A percentile compares a stretch with the other conserved stretches of the same genome.
Conservation (phyloP, 2,329 filamentous ascomycete genomes). For the Pseudogymnoascus sp. region DNA sequence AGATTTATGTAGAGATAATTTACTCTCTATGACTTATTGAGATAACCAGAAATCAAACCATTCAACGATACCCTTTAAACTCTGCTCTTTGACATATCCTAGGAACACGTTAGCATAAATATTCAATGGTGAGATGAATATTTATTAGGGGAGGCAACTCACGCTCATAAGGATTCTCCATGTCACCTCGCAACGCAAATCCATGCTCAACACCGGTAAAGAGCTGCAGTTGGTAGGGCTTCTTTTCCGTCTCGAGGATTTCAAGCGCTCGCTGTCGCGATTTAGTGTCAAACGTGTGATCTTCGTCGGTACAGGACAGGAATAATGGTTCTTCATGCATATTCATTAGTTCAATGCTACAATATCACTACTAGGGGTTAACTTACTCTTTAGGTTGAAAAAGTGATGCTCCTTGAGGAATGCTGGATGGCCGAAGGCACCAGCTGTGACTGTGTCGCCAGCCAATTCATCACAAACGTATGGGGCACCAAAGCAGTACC, state of each 20-base stretch:
- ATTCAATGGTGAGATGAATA: slow-evolving; percentile 11
- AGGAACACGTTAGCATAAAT: background rate
- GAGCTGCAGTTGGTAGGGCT: slow-evolving; percentile 53
- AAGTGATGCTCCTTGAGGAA: slow-evolving; percentile 42
- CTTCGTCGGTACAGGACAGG: slow-evolving; percentile 38
- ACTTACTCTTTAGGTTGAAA: slow-evolving; percentile 29
- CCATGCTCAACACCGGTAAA: slow-evolving; percentile 56
- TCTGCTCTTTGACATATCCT: slow-evolving; percentile 5
- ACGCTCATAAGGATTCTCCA: slow-evolving; percentile 35
- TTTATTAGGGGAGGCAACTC: background rate
- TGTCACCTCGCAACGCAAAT: slow-evolving; percentile 52
- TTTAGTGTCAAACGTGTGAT: slow-evolving; percentile 35
- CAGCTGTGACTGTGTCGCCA: slow-evolving; percentile 30
- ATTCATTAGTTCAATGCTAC: background rate
- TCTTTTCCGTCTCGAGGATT: slow-evolving; percentile 33
- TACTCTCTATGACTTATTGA: slow-evolving; percentile 12
- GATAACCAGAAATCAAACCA: slow-evolving; percentile 19
- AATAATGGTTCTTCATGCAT: slow-evolving; percentile 32
- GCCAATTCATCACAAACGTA: slow-evolving; percentile 38
- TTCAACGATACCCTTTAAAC: slow-evolving; percentile 12
- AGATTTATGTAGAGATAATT: background rate
- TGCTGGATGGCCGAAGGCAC: slow-evolving; percentile 44
- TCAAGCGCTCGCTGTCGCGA: slow-evolving; percentile 35
- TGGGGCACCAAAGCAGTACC: slow-evolving; percentile 32
- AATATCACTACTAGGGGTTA: background rate